phyloP scores from a whole-genome alignment of 768 basidiomycete genomes.

The Mrakia frigida region DNA sequence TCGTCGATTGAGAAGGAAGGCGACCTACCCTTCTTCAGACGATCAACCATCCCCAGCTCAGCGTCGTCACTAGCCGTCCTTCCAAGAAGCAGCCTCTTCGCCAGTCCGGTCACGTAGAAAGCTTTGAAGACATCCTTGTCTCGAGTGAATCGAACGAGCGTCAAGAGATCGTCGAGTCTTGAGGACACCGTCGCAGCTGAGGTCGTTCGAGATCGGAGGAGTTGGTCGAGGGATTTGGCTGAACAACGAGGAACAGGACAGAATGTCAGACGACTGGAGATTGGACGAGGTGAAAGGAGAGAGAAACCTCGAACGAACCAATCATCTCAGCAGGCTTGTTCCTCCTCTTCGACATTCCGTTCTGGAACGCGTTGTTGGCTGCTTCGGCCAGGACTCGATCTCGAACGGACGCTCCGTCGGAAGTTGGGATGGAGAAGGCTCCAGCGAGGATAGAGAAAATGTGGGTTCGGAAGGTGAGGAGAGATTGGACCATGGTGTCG shows the following conservation, averaged over 20 bases:
- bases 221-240: slow-evolving; percentile 80
- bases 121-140: slow-evolving; percentile 58
- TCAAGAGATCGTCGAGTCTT: slow-evolving; percentile 61
- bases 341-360: slow-evolving; percentile 63
- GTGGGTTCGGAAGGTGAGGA: slow-evolving; percentile 14
- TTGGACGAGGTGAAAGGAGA: neutral
- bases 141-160: slow-evolving; percentile 76
- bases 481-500: slow-evolving; percentile 25
- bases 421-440: slow-evolving; percentile 12
- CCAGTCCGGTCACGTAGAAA: slow-evolving; percentile 81
- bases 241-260: neutral
- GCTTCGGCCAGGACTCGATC: slow-evolving; percentile 21
- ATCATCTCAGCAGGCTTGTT: slow-evolving; percentile 89
- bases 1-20: neutral
- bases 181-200: slow-evolving; percentile 53
- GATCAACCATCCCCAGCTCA: slow-evolving; percentile 75
- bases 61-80: slow-evolving; percentile 81
- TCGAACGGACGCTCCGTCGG: slow-evolving; percentile 2
- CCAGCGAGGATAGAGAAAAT: slow-evolving; percentile 12
- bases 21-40: slow-evolving; percentile 70
- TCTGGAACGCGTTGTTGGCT: slow-evolving; percentile 56
- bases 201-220: slow-evolving; percentile 66
- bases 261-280: neutral
- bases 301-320: slow-evolving; percentile 32
- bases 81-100: slow-evolving; percentile 79